Conservation (phyloP, 306 rosid species). For the Acacia crassicarpa region DNA sequence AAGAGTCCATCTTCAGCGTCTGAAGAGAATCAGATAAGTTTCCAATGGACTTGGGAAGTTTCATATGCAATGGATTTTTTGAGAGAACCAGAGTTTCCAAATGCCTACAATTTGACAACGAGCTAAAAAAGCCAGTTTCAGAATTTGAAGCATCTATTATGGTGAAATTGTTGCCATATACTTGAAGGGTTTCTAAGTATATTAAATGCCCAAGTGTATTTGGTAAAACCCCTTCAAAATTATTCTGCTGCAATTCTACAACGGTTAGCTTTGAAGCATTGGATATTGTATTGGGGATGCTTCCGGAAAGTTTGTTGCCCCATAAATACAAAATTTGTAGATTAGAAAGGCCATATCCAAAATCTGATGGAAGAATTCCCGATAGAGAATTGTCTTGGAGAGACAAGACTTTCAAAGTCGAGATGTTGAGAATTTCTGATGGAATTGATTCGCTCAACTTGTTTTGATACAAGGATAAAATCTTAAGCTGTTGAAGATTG, state of each 20-base stretch:
- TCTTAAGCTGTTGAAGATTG: neutral
- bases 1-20: neutral
- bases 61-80: conserved; percentile 20
- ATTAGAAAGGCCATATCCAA: neutral
- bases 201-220: neutral
- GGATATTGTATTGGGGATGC: neutral
- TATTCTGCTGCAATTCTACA: neutral
- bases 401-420: neutral
- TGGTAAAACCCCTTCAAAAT: neutral
- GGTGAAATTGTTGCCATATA: neutral
- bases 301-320: neutral
- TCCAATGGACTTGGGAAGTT: neutral
- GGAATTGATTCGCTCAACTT: neutral
- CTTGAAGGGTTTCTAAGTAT: neutral
- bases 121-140: neutral
- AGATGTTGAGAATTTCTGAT: neutral
- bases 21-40: neutral
- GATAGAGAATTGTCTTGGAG: neutral
- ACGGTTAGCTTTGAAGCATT: neutral
- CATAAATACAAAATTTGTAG: neutral
- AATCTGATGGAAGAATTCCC: neutral
- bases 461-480: neutral
- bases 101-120: neutral
- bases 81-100: neutral
- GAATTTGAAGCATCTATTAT: neutral